These are phyloP conservation scores for Xylariaceae sp. DNA, from an alignment of 2,329 filamentous ascomycete genomes.

Conservation along the genomic window DNA sequence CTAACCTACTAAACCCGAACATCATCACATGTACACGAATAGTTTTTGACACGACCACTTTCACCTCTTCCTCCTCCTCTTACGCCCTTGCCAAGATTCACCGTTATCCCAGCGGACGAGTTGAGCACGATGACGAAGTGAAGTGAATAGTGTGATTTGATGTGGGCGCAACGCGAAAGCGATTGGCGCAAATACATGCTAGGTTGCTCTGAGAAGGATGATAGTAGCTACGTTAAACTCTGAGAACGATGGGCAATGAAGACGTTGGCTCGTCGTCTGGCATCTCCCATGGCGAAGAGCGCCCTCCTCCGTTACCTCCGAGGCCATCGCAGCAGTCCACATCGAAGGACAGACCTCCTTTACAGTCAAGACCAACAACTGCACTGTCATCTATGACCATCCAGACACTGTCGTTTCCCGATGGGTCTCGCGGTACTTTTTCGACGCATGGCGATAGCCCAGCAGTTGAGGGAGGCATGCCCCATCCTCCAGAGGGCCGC, in stretches of 20 bases:
- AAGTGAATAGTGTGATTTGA: conserved; percentile 7
- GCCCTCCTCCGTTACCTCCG: conserved; percentile 63
- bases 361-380: conserved; percentile 76
- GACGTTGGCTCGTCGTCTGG: conserved; percentile 41
- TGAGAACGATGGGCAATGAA: conserved; percentile 41
- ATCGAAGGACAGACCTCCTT: conserved; percentile 44
- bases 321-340: conserved; percentile 45
- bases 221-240: conserved; percentile 21
- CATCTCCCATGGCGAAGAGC: conserved; percentile 48
- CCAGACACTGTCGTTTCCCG: conserved; percentile 75
- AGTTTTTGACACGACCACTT: background rate
- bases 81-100: background rate
- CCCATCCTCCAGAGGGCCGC: conserved; percentile 40
- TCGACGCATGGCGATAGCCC: conserved; percentile 48
- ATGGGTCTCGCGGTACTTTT: conserved; percentile 71
- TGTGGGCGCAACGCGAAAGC: conserved; percentile 12
- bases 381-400: conserved; percentile 83
- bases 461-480: conserved; percentile 38
- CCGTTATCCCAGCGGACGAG: background rate
- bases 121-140: conserved; percentile 10
- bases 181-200: conserved; percentile 10
- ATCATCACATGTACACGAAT: background rate
- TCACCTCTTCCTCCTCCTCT: background rate
- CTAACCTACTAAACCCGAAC: background rate
- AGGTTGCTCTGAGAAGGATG: conserved; percentile 29